Evolutionary conservation across 1,284 basidiomycete species (phyloP).

Genomic region (Ganoderma lingzhi): DNA sequence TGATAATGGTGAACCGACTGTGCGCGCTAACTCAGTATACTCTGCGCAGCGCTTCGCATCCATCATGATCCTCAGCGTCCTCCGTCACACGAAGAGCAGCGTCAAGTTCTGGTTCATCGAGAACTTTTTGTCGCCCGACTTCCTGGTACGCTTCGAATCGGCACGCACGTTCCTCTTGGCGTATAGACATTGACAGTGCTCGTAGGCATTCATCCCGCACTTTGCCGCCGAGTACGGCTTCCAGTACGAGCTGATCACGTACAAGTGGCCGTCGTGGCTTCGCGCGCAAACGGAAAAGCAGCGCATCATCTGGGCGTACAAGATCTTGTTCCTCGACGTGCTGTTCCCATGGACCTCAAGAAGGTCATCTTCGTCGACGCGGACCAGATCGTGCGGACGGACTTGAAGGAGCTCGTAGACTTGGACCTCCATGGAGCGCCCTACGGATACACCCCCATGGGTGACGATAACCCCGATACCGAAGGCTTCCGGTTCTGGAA

Average conservation of each 20-base stretch:
- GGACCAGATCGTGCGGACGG: conserved; percentile 96
- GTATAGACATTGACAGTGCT: conserved; percentile 7
- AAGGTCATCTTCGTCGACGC: conserved; percentile 99
- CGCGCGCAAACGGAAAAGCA: conserved; percentile 98
- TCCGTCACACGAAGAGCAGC: conserved; percentile 90
- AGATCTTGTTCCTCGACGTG: conserved; percentile 98
- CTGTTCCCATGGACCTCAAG: conserved; percentile 97
- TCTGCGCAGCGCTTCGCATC: conserved; percentile 86
- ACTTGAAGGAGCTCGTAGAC: conserved; percentile 92
- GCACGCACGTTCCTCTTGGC: neutral
- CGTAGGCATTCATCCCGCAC: conserved; percentile 92
- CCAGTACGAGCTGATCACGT: conserved; percentile 96
- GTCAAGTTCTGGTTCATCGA: conserved; percentile 99
- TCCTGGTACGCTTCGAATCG: conserved; percentile 65
- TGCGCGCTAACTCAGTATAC: neutral
- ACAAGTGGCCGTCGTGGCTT: conserved; percentile 99
- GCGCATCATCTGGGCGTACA: conserved; percentile 99
- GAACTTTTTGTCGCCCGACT: conserved; percentile 98
- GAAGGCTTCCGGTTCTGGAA: conserved; percentile 99
- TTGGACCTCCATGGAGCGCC: conserved; percentile 91
- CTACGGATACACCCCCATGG: conserved; percentile 98
- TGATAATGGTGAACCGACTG: neutral
- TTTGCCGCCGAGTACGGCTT: conserved; percentile 91
- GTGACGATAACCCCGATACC: conserved; percentile 93
- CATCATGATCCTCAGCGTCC: conserved; percentile 97